Percentiles rank a stretch among this genome's conserved stretches.
Conservation (phyloP, 345 rosid genomes). For the Populus tremula region DNA sequence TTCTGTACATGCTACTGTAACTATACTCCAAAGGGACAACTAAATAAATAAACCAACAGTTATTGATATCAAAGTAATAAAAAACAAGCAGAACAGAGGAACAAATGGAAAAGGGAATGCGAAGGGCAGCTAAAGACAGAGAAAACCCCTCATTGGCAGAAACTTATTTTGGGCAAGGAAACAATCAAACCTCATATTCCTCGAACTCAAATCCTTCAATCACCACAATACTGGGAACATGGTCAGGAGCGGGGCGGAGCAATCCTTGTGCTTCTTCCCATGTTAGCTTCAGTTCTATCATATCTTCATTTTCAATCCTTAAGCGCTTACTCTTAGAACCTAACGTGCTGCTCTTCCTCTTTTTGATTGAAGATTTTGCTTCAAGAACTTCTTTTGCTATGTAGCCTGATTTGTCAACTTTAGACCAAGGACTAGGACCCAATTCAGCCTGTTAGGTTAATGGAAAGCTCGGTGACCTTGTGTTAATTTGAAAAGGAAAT, state of each 20-base stretch:
- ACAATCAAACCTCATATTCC: conserved; percentile 71
- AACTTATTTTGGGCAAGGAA: conserved; percentile 7
- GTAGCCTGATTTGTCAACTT: conserved; percentile 66
- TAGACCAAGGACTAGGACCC: conserved; percentile 57
- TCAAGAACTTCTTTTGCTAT: conserved; percentile 66
- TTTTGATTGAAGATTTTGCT: conserved; percentile 50
- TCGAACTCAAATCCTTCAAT: conserved; percentile 91
- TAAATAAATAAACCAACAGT: neutral
- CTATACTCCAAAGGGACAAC: neutral
- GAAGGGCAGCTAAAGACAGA: conserved; percentile 1
- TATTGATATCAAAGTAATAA: neutral
- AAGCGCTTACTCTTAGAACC: conserved; percentile 77
- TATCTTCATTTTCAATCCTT: conserved; percentile 70
- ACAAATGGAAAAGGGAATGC: neutral
- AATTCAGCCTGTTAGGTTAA: conserved; percentile 59
- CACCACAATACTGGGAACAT: conserved; percentile 55
- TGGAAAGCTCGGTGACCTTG: conserved; percentile 25
- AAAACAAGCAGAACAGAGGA: conserved; percentile 1
- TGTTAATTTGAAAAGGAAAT: conserved; percentile 21
- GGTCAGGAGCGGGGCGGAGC: conserved; percentile 76
- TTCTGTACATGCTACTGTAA: neutral
- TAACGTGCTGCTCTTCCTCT: conserved; percentile 64
- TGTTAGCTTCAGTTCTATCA: conserved; percentile 70
- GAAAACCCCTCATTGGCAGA: neutral
- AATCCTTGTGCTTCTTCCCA: conserved; percentile 96